Conservation (phyloP, 169 alveolate species). For the Eimeria praecox region DNA sequence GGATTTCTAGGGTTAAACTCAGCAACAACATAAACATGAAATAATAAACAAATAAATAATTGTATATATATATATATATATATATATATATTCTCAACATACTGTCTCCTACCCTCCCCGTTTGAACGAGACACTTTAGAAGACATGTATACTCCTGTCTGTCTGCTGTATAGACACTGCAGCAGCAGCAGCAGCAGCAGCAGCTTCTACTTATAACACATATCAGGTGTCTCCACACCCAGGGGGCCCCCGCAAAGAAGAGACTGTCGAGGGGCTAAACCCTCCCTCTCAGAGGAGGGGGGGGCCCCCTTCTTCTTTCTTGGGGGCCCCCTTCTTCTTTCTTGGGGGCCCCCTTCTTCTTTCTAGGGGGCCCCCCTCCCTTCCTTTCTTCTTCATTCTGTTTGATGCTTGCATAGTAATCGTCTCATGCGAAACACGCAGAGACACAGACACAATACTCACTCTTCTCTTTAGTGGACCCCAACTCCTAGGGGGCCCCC, state of each 20-base stretch:
- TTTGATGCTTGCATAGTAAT: too few relatives aligned
- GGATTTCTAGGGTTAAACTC: neutral
- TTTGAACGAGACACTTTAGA: neutral
- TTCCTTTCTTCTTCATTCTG: neutral
- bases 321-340: too few relatives aligned
- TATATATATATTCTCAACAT: neutral
- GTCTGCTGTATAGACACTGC: neutral
- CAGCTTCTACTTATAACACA: neutral
- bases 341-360: too few relatives aligned
- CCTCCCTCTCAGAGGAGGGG: too few relatives aligned
- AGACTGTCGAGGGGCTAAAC: too few relatives aligned
- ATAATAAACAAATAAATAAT: too few relatives aligned
- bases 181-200: neutral
- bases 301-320: too few relatives aligned
- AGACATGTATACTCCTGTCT: neutral
- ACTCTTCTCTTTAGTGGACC: neutral
- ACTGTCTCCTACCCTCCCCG: neutral
- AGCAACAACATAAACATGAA: too few relatives aligned
- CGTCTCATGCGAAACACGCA: neutral
- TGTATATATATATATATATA: too few relatives aligned
- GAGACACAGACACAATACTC: neutral
- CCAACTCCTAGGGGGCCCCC: too few relatives aligned
- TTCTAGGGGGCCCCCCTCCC: neutral
- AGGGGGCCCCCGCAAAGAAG: too few relatives aligned
- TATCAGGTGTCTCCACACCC: too few relatives aligned